These are phyloP conservation scores for Talaromyces sp. DNA, from an alignment of 2,329 filamentous ascomycete species.

Conservation along the genomic window DNA sequence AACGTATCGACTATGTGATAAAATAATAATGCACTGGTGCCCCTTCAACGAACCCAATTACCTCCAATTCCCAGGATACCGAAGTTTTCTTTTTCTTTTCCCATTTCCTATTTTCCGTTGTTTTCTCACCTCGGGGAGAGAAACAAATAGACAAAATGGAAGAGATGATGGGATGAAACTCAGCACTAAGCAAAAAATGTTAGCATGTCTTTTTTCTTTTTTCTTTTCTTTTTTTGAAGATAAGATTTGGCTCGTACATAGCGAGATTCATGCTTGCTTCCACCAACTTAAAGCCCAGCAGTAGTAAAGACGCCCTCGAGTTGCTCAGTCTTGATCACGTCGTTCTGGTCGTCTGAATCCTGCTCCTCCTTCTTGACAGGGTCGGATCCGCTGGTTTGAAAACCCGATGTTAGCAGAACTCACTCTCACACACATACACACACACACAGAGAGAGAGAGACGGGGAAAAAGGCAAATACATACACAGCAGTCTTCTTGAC, in stretches of 20 bases:
- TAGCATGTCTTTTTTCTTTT: neutral
- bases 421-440: too few species aligned
- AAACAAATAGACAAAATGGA: neutral
- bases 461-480: neutral
- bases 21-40: neutral
- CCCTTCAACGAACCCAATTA: neutral
- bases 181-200: neutral
- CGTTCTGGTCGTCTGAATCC: neutral
- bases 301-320: slow-evolving; percentile 7
- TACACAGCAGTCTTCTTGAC: slow-evolving; percentile 15
- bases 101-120: too few species aligned
- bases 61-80: neutral
- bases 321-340: neutral
- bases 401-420: too few species aligned
- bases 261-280: neutral
- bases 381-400: neutral
- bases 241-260: neutral
- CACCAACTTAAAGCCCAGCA: neutral
- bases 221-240: too few species aligned
- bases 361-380: neutral
- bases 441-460: neutral
- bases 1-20: neutral
- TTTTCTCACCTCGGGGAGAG: neutral
- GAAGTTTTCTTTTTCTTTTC: neutral
- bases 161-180: neutral